Evolutionary conservation across 2,329 filamentous ascomycete genomes (phyloP), one percentile per base, ranked within the genome.

Genomic region (Lithohypha guttulata): DNA sequence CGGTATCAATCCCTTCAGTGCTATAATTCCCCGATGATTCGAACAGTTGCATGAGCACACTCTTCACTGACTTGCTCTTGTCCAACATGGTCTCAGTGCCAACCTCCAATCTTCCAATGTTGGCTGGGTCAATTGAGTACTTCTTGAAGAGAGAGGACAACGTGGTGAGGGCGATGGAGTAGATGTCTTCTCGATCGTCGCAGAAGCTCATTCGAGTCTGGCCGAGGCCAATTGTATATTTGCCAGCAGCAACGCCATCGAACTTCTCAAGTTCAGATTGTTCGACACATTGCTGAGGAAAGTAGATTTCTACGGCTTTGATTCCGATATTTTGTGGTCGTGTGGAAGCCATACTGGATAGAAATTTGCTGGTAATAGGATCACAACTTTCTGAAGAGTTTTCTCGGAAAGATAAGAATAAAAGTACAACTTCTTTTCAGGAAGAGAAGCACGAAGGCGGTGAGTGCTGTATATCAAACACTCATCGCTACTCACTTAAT

Each of bases 181-280:
- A 91, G 66, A 89, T 91, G 61, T 91, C 84, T 89, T 91, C 84
- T 58, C 82, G 78, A 59, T 91, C 84, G 64, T 91, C 84, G 62
- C 84, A 89, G 68, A 91, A 91, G 70, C 78, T 80, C 84, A 91
- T 91, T 69, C 83, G 85, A 59, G 81, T 89, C 73, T 91, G 84
- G 55, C 84, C 84, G 42, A 91, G 79, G 62, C 84, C 84, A 66
- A 91, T 89, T 57, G 84, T 91, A 72, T 91, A 91, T 68, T 91
- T 91, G 52, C 84, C 84, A 42, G 77, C 62, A 60, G 74, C 74
- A 55, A 84, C 82, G 60, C 82, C 83, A 75, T 91, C 84, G 65
- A 85, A 84, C 65, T 84, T 83, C 64, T 89, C 83, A 48, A 91
- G 75, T 61, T 87, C 82, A 42, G 69, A 62, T 67, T 91, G 84